Conservation (phyloP, 129 eudicot species). For the Solidago caesia region DNA sequence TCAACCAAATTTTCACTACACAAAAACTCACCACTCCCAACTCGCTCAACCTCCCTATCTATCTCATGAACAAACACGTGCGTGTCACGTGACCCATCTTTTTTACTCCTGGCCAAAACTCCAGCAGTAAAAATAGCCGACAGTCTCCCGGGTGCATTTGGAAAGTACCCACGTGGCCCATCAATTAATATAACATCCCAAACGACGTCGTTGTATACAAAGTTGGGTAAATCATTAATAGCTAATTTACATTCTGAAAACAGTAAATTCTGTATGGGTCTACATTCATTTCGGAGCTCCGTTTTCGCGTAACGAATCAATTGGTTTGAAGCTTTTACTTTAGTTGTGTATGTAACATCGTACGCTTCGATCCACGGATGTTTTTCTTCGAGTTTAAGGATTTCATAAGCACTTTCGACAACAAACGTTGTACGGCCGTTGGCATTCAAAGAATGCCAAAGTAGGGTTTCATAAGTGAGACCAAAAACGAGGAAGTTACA, state of each 20-base stretch:
- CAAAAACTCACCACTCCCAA: constrained; percentile 64
- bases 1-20: constrained; percentile 82
- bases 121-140: constrained; percentile 78
- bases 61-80: constrained; percentile 88
- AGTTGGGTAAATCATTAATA: constrained; percentile 77
- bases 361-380: constrained; percentile 70
- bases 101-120: constrained; percentile 75
- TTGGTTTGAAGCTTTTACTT: constrained; percentile 48
- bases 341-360: constrained; percentile 71
- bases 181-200: constrained; percentile 88
- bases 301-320: constrained; percentile 41
- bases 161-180: constrained; percentile 74
- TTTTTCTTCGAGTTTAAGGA: constrained; percentile 51
- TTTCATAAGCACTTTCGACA: constrained; percentile 57
- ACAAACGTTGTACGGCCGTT: constrained; percentile 73
- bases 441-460: constrained; percentile 67
- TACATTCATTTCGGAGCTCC: constrained; percentile 49
- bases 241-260: constrained; percentile 80
- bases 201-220: constrained; percentile 56
- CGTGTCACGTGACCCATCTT: constrained; percentile 37
- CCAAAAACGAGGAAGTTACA: constrained; percentile 79
- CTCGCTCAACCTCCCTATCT: constrained; percentile 63
- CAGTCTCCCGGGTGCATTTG: constrained; percentile 71
- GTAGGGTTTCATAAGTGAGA: constrained; percentile 69
- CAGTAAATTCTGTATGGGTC: constrained; percentile 78